Evolutionary conservation across 768 basidiomycete species (phyloP).

Genomic region (Leccinum subtestaceum): DNA sequence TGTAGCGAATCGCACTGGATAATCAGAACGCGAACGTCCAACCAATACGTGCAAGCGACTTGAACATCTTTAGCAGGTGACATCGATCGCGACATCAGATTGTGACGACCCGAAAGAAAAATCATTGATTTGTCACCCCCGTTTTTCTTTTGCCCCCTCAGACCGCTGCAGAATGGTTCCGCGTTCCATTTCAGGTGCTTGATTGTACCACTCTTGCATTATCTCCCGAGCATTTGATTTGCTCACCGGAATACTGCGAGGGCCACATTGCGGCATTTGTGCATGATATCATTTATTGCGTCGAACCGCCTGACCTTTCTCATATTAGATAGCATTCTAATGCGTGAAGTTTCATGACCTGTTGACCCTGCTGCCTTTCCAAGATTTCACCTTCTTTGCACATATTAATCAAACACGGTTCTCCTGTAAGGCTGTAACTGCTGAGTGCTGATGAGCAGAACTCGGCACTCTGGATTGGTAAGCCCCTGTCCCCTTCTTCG

Average conservation of each 20-base stretch:
- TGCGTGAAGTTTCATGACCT: too few species aligned
- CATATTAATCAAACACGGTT: neutral
- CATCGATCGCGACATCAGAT: neutral
- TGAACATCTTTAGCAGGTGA: neutral
- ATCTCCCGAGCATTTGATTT: neutral
- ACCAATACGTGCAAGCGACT: neutral
- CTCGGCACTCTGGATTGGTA: neutral
- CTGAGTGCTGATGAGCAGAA: neutral
- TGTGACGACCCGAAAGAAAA: neutral
- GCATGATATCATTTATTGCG: too few species aligned
- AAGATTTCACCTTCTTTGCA: neutral
- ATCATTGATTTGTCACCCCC: neutral
- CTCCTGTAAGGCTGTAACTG: neutral
- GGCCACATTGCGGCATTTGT: too few species aligned
- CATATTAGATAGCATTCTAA: too few species aligned
- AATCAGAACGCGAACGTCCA: neutral
- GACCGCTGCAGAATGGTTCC: neutral
- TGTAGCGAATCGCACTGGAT: neutral
- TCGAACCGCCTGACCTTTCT: too few species aligned
- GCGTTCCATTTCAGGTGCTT: neutral
- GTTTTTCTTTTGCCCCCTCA: neutral
- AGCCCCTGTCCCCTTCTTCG: neutral
- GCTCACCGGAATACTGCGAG: neutral
- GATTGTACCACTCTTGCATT: neutral
- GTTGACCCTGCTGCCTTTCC: too few species aligned